Base-by-base conservation (phyloP, 495 filamentous ascomycete genomes). In the Choiromyces venosus region DNA sequence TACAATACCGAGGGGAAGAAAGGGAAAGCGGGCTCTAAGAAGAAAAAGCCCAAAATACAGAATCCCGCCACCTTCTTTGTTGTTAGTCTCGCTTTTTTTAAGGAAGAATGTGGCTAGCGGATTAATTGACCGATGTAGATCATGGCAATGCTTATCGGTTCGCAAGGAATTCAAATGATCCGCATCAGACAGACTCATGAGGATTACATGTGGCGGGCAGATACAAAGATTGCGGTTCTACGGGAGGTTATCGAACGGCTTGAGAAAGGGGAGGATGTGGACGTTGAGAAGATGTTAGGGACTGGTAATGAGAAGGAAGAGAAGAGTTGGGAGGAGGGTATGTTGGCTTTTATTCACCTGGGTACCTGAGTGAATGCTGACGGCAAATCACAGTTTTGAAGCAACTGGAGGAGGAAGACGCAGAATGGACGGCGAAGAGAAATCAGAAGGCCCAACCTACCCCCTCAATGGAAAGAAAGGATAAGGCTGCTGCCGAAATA, bases 51-150 rank as follows among this genome's bases (percentile, higher is more conserved):
- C 76, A 96, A 92, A 93, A 61, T 33, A 61, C 25, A 61, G 16
- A 98, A 97, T 77, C 96, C 95, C 1, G 92, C 92, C 19, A 97
- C 92, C 0, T 93, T 93, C 79, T 97, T 91, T 84, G 95, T 99
- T 78, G 78, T 80, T 65, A 39, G 78, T 77, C 61, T 56, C 35
- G 37, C 52, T 42, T 37, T n/a, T 18, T 6, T 61, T 37, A 71
- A 25, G 40, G 46, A 29, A 18, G 37, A 37, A 38, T 29, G 35
- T 70, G 69, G 37, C 40, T 71, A 18, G 39, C 56, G 42, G 66
- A 72, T 77, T 37, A 69, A 71, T 64, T n/a, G 66, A 42, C 40
- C 37, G 52, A 46, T 18, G 9, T 61, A 80, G 78, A 84, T 92
- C 80, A 93, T 97, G 69, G 93, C 92, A 78, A 85, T 97, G 56